Conservation (phyloP, 768 basidiomycete genomes). For the Hypholoma fasciculare region DNA sequence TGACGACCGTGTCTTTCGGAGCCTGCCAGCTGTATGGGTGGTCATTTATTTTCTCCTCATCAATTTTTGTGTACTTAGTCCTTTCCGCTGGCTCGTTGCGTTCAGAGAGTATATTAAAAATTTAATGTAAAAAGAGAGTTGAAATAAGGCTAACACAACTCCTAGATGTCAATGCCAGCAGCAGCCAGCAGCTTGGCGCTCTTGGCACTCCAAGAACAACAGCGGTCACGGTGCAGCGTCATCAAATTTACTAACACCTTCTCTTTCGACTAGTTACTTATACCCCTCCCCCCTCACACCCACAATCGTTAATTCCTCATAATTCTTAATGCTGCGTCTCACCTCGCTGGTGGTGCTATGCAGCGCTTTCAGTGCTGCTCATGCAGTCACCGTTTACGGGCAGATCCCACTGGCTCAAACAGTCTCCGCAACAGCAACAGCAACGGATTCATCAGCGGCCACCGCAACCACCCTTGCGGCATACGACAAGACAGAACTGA, state of each 20-base stretch:
- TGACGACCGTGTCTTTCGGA: too few relatives aligned
- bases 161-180: too few relatives aligned
- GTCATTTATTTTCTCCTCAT: too few relatives aligned
- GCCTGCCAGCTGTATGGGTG: too few relatives aligned
- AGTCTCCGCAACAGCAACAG: conserved; percentile 25
- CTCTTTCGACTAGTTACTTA: neutral
- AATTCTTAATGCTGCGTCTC: conserved; percentile 7
- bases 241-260: conserved; percentile 1
- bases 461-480: conserved; percentile 39
- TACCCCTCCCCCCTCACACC: neutral
- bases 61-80: too few relatives aligned
- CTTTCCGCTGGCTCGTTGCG: too few relatives aligned
- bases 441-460: conserved; percentile 17
- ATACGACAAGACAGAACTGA: conserved; percentile 52
- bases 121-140: too few relatives aligned
- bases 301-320: neutral
- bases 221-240: neutral
- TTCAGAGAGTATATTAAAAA: too few relatives aligned
- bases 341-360: conserved; percentile 10
- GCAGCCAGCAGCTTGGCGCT: neutral
- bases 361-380: conserved; percentile 11
- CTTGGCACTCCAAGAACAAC: neutral
- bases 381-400: conserved; percentile 28
- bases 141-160: too few relatives aligned
- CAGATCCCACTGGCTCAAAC: conserved; percentile 32